Percentiles rank a stretch among this genome's conserved stretches.
Evolutionary conservation across 2,329 filamentous ascomycete genomes (phyloP).

Genomic region (Sclerotinia trifoliorum): DNA sequence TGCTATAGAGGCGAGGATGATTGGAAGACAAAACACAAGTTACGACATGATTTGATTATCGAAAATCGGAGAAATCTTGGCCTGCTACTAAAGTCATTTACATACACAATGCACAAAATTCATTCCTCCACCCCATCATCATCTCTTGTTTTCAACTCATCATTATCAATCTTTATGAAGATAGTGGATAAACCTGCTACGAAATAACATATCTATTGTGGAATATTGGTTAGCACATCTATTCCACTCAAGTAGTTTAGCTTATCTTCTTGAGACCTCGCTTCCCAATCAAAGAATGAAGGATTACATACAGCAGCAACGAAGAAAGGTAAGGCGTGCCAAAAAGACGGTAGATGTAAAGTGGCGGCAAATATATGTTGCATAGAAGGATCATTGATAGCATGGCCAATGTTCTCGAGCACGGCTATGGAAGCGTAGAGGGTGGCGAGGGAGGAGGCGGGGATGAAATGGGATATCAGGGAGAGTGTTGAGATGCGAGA

Average conservation of each 20-base stretch:
- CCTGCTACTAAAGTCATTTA: too few relatives aligned
- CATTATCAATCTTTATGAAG: background rate
- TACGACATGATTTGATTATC: too few relatives aligned
- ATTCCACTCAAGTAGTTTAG: background rate
- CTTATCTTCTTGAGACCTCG: background rate
- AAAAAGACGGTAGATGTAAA: slow-evolving; percentile 30
- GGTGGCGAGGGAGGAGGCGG: slow-evolving; percentile 33
- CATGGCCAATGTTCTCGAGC: slow-evolving; percentile 38
- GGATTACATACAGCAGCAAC: slow-evolving; percentile 35
- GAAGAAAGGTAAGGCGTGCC: slow-evolving; percentile 38
- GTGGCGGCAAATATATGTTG: slow-evolving; percentile 37
- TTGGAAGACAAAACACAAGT: too few relatives aligned
- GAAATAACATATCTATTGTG: slow-evolving; percentile 13
- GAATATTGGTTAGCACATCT: background rate
- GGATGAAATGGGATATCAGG: slow-evolving; percentile 34
- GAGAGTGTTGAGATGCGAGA: slow-evolving; percentile 36
- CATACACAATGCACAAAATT: background rate
- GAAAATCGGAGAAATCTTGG: too few relatives aligned
- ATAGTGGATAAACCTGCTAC: slow-evolving; percentile 12
- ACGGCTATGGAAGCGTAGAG: slow-evolving; percentile 37
- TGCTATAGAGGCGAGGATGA: too few relatives aligned
- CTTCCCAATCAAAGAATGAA: background rate
- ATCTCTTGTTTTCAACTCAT: background rate
- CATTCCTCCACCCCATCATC: background rate
- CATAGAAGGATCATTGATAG: slow-evolving; percentile 36